phyloP scores from a whole-genome alignment of 2,329 filamentous ascomycete genomes.

The Dothideomycetidae sp. region DNA sequence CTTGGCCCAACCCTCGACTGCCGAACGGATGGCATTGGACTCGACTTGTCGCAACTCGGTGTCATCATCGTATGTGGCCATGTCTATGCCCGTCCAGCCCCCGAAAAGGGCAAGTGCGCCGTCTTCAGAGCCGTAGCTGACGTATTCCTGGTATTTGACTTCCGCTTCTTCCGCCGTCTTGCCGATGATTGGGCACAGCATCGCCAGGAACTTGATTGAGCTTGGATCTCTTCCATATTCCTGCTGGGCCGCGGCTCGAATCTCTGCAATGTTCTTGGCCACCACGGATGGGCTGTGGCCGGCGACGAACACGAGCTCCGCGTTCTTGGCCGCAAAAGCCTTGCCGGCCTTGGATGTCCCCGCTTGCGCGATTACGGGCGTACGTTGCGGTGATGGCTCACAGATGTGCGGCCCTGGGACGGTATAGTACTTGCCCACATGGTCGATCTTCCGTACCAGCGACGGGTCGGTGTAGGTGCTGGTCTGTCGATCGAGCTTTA shows the following conservation, averaged over 20 bases:
- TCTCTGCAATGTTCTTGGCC: constrained; percentile 45
- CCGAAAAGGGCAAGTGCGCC: constrained; percentile 58
- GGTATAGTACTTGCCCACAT: constrained; percentile 48
- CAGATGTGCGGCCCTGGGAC: constrained; percentile 53
- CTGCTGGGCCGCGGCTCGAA: neutral
- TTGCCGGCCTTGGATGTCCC: constrained; percentile 54
- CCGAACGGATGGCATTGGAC: constrained; percentile 44
- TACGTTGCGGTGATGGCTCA: constrained; percentile 52
- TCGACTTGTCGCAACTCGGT: constrained; percentile 49
- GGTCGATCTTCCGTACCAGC: constrained; percentile 50
- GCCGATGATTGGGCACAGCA: constrained; percentile 51
- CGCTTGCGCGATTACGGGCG: constrained; percentile 55
- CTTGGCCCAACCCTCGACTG: constrained; percentile 41
- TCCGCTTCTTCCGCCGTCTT: constrained; percentile 51
- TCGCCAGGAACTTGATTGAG: constrained; percentile 53
- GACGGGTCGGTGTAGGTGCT: constrained; percentile 46
- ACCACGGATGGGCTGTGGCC: constrained; percentile 49
- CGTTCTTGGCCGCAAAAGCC: constrained; percentile 53
- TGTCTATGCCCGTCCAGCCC: constrained; percentile 58
- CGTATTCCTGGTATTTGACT: constrained; percentile 48
- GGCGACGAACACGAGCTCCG: constrained; percentile 56
- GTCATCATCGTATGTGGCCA: constrained; percentile 46
- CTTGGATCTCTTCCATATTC: constrained; percentile 42
- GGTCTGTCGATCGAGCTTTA: constrained; percentile 42
- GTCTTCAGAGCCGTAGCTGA: constrained; percentile 47